Evolutionary conservation across 805 yeast species (phyloP), one percentile per base, ranked within the genome.

Genomic region (Saturnispora halmiae): DNA sequence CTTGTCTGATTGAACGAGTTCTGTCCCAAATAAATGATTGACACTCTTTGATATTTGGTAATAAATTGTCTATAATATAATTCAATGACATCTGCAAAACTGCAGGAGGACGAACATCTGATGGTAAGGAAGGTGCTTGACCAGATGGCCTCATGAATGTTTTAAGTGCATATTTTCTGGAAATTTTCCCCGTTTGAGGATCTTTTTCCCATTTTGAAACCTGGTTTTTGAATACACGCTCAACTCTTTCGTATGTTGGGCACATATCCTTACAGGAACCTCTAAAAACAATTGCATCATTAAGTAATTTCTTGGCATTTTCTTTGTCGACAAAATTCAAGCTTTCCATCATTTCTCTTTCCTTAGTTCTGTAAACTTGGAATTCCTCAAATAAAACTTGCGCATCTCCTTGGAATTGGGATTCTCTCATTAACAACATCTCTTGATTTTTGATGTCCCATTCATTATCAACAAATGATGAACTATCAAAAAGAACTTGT

Each of bases 81-180:
- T 82, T 69, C 45, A 92, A 61, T 0, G 96, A 79, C 27, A 66
- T 53, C 10, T 69, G 70, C 31, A 92, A 61, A 1, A 88, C 66
- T 41, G 70, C 72, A 0, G 99, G 98, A 1, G 98, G 95, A 46
- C 99, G 70, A 3, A 92, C 99, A 58, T 92, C 98, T 1, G 96
- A 86, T 0, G 98, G 99, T 43, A 92, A 65, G 3, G 97, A 94
- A 2, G 96, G 97, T 1, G 96, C 95, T 51, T 92, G 96, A 6
- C 97, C 98, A 1, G 97, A 96, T 0, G 99, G 96, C 51, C 99
- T 69, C 18, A 94, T 82, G 56, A 92, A 92, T 2, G 95, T 94
- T 60, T 92, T 92, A 6, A 92, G 73, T 0, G 96, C 95, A 34
- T 67, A 64, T 0, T 54, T 53, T 22, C 73, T 58, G 1, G 84